Base-by-base conservation (phyloP, 2,329 filamentous ascomycete genomes). In the Alternaria panax region DNA sequence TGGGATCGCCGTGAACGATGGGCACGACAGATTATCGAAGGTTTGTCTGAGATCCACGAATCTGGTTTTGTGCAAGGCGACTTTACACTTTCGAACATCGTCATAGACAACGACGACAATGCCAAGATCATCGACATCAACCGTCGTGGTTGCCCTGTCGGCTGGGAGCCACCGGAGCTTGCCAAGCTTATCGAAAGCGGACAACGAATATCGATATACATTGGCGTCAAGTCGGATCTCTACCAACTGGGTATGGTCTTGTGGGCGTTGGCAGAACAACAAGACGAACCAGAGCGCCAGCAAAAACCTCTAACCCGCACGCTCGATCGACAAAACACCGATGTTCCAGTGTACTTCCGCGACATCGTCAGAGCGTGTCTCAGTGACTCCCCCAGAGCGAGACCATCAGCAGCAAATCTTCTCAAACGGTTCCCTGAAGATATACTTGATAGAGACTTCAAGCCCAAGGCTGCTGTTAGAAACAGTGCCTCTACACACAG, bases 41-140 rank as follows among this genome's bases (percentile, higher is more conserved):
- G 95, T 2, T 84, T 99, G 3, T 89, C 92, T 1, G 93, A 97
- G 70, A 94, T 99, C 28, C 95, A 99, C 72, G 94, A 98, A 77
- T 90, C 92, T 22, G 95, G 95, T 5, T 98, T 96, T 76, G 95
- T 99, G 11, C 95, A 99, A 74, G 95, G 95, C 24, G 95, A 99
- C 75, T 97, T 99, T 66, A 99, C 95, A 0, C 84, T 99, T 27
- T 97, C 93, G 5, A 99, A 99, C 75, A 96, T 99, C 65, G 95
- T 99, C 62, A 90, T 99, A 71, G 92, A 98, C 76, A 84, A 85
- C 12, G 80, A 90, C 42, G 89, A 93, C 73, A 86, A 97, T 72
- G 95, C 94, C 8, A 94, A 96, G 72, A 98, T 99, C 67, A 99
- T 99, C 73, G 95, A 99, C 78, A 97, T 99, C 81, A 99, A 99